Evolutionary conservation across 345 rosid species (phyloP), one percentile per base, ranked within the genome.

Genomic region (Eucalyptus curtisii): DNA sequence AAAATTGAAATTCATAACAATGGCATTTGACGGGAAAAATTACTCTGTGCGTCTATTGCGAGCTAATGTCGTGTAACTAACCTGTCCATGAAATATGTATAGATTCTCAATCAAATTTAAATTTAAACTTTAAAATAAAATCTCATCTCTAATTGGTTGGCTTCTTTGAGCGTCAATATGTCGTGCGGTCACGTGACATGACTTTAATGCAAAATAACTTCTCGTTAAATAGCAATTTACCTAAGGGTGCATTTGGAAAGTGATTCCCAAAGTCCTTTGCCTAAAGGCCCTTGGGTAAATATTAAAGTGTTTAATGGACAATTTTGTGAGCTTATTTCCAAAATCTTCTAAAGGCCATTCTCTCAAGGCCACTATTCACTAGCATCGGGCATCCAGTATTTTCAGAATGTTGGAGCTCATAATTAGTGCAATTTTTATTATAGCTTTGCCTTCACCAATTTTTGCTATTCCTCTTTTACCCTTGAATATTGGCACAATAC

Each of bases 1-100:
- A 37, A 71, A 37, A 19, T 71, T 17, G 24, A 37, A 19, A 37
- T 71, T 71, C 45, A 19, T 37, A 71, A 33, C 6, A 42, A 71
- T 5, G 4, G 1, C 1, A 0, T n/a, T 13, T 30, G 40, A 14
- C 0, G 33, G 37, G 7, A 64, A 19, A 31, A 68, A 31, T 16
- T n/a, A 16, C 24, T 68, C 16, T 31, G 37, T 68, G 42, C 42
- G 8, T 68, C 5, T 31, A 8, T 68, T 68, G 79, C 2, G 9
- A 31, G 2, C 79, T 31, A 31, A 16, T 8, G 42, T 31, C 11
- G 1, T 31, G 40, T 10, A 8, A 31, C 40, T 31, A 33, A 68
- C 12, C 1, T 31, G 1, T 16, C 42, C 24, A 4, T 16, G 13
- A 16, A 68, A 31, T 31, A 8, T 16, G 42, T 15, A 68, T 33